Base-by-base conservation (phyloP, 768 basidiomycete genomes). In the Hericium erinaceus region DNA sequence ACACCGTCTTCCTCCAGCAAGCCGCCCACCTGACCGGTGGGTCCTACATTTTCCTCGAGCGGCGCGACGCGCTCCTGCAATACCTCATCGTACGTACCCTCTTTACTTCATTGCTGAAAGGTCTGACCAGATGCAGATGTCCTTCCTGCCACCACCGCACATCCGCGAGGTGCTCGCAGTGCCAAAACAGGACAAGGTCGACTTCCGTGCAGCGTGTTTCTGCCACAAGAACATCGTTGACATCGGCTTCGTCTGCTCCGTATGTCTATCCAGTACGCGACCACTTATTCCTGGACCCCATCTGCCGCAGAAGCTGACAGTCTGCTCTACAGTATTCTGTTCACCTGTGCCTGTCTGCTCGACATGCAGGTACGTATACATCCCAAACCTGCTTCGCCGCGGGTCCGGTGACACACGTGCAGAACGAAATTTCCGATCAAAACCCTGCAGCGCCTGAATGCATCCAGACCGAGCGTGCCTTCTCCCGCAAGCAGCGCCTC, bases 191-290 rank as follows among this genome's bases (percentile, higher is more conserved):
- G 95, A 98, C 69, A 88, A 84, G 66, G 87, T 98, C 58, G 97
- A 98, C 70, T 95, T 98, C 67, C 83, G 97, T 33, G 97, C 97
- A 0, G 95, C 95, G 8, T 98, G 95, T 68, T 98, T 99, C 75
- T 99, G 97, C 73, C 97, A 98, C 73, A 97, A 98, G 70, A 87
- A 87, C 55, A 95, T 97, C 51, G 83, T 98, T 41, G 95, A 98
- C 68, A 82, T 98, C 55, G 97, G 94, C 56, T 99, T 94, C 64
- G 94, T 99, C 20, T 99, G 97, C 69, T 95, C 93, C n/a, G 94
- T 99, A 37, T 99, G 97, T 69, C 73, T 99, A 33, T 95, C 93
- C 26, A 98, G 95, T 97, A 64, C 57, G 91, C 78, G 26, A 15
- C 10, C 39, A 15, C 4, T 28, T 49, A 12, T 38, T 28, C n/a